phyloP scores from a whole-genome alignment of 495 filamentous ascomycete species.

The Lasiosphaeria ovina region DNA sequence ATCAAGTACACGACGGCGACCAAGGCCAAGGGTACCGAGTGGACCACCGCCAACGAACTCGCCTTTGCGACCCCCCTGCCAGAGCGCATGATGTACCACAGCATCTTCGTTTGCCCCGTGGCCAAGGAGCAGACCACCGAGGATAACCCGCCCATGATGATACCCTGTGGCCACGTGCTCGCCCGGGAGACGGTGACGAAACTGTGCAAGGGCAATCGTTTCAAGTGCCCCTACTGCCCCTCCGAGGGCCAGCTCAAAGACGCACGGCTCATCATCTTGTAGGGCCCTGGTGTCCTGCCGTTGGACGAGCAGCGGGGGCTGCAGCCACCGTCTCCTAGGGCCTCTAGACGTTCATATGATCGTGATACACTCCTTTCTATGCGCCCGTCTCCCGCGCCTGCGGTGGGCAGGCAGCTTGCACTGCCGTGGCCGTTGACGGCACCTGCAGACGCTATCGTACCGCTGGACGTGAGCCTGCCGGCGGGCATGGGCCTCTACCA shows the following conservation, averaged over 20 bases:
- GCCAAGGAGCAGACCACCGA: conserved; percentile 95
- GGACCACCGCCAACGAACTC: conserved; percentile 87
- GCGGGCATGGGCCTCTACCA: too few relatives aligned
- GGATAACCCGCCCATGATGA: conserved; percentile 92
- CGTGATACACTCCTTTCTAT: too few relatives aligned
- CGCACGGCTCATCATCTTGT: conserved; percentile 67
- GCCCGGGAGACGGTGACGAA: conserved; percentile 75
- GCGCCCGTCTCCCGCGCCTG: too few relatives aligned
- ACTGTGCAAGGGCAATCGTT: conserved; percentile 71
- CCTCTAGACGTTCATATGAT: too few relatives aligned
- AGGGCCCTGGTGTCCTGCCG: conserved; percentile 20
- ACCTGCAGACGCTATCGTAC: too few relatives aligned
- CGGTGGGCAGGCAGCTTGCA: too few relatives aligned
- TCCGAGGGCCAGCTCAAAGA: conserved; percentile 74
- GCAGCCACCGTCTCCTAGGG: neutral
- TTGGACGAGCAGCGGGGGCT: conserved; percentile 1
- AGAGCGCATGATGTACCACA: conserved; percentile 83
- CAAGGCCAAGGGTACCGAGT: conserved; percentile 84
- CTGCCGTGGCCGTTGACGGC: too few relatives aligned
- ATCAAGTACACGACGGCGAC: conserved; percentile 80
- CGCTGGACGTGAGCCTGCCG: too few relatives aligned
- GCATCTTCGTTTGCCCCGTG: conserved; percentile 96
- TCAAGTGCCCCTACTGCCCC: conserved; percentile 98
- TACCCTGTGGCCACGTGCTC: conserved; percentile 95
- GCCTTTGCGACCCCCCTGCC: conserved; percentile 92